Percentiles rank a stretch among this genome's conserved stretches.
These are phyloP conservation scores for Globisporangium iwayamae DNA, from an alignment of 352 stramenopile species.

Conservation along the genomic window DNA sequence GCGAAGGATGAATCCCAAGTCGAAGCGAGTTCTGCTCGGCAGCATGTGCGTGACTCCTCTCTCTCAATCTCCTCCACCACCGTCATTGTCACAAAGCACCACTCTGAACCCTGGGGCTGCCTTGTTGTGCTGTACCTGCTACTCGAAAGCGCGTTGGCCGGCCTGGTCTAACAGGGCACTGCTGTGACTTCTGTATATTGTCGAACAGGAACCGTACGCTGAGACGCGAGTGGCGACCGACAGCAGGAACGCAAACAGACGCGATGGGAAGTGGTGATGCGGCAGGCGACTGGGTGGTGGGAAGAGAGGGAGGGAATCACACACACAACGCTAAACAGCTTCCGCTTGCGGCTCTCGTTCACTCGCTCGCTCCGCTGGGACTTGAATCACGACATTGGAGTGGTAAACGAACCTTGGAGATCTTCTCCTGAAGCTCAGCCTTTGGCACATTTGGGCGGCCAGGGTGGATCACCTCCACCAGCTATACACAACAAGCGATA, in stretches of 20 bases:
- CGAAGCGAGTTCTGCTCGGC: background rate
- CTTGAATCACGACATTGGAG: background rate
- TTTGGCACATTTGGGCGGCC: conserved; percentile 96
- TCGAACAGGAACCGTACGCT: background rate
- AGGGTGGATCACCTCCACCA: conserved; percentile 98
- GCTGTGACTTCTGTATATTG: background rate
- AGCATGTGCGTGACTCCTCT: background rate
- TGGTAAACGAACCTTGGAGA: conserved; percentile 89
- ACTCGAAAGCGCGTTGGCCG: no score
- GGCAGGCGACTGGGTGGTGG: background rate
- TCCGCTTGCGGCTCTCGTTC: conserved; percentile 3
- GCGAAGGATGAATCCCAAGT: background rate
- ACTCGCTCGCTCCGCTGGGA: background rate
- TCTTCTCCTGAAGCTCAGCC: conserved; percentile 96
- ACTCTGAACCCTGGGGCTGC: background rate
- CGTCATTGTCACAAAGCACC: background rate
- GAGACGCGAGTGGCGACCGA: no score
- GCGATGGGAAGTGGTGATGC: background rate
- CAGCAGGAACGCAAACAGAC: no score
- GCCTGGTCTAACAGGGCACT: no score
- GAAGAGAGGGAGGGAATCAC: background rate
- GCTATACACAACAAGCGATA: conserved; percentile 32
- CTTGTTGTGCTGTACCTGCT: background rate
- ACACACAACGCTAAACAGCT: background rate
- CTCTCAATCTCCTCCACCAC: background rate